phyloP scores from a whole-genome alignment of 1,284 basidiomycete genomes.

The Golubevia pallescens region DNA sequence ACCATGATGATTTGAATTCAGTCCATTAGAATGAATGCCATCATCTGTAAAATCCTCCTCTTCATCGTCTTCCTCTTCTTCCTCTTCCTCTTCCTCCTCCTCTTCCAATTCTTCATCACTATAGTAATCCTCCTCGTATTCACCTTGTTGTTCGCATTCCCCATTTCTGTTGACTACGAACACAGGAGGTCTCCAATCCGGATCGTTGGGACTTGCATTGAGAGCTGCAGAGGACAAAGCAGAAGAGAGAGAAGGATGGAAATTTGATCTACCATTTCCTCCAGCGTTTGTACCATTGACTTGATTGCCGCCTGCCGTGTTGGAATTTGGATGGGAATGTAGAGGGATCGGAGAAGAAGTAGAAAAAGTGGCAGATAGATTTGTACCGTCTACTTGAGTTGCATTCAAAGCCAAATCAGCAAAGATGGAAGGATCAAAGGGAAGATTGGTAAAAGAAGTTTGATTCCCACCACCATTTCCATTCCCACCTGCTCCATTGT shows the following conservation, averaged over 20 bases:
- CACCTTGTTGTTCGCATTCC: conserved; percentile 31
- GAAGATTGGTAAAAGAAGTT: conserved; percentile 29
- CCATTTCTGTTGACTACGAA: conserved; percentile 44
- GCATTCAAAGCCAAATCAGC: conserved; percentile 51
- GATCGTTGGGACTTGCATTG: conserved; percentile 14
- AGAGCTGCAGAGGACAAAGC: conserved; percentile 9
- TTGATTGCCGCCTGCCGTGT: too few relatives aligned
- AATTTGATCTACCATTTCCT: too few relatives aligned
- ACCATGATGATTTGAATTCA: conserved; percentile 24
- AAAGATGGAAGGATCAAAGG: conserved; percentile 57
- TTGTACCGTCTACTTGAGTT: conserved; percentile 16
- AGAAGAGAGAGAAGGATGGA: too few relatives aligned
- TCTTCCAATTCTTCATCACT: conserved; percentile 48
- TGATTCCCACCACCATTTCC: conserved; percentile 11
- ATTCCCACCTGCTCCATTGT: too few relatives aligned
- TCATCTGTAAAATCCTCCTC: conserved; percentile 19
- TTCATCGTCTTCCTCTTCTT: conserved; percentile 10
- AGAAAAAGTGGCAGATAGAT: too few relatives aligned
- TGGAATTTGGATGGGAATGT: conserved; percentile 38
- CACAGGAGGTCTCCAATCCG: conserved; percentile 19
- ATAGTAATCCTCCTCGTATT: conserved; percentile 37
- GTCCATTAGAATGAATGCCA: conserved; percentile 1
- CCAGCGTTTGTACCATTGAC: too few relatives aligned
- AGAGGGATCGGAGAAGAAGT: conserved; percentile 28
- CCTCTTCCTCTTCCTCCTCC: conserved; percentile 15